Base-by-base conservation (phyloP, 2,329 filamentous ascomycete species). In the Myriangium duriaei region DNA sequence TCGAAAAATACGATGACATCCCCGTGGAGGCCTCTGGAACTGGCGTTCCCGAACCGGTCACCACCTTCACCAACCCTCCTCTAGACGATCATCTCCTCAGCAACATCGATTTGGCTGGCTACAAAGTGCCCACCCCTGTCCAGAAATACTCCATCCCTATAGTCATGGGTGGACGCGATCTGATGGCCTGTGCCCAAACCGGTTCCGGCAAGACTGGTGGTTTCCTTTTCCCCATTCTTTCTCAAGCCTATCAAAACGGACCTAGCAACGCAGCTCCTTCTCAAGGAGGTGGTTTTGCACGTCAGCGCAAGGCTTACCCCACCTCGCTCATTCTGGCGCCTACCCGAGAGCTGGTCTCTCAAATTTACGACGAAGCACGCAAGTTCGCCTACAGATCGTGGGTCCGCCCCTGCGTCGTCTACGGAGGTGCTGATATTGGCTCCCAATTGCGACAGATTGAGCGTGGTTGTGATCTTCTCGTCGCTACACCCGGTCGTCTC, bases 81-180 rank as follows among this genome's bases (percentile, higher is more conserved):
- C 74, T 98, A 50, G 91, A 98, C 57, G 82, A 93, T 60, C 91
- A 96, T 58, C 71, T 98, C 33, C 71, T 96, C 56, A 69, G 68
- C 64, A 98, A 96, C 75, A 96, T 98, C 58, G 79, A 84, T 59
- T 72, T 96, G 39, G 84, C 91, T 46, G 82, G 81, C 55, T 98
- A 98, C 76, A 87, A 88, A 63, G 79, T 87, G 32, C 91, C 91
- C 39, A 98, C 91, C 1, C 91, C 91, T 16, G 91, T 98, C 37
- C 91, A 98, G 68, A 98, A 98, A 65, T 96, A 98, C 71, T 96
- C 91, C 3, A 94, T 98, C 41, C 91, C 91, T 49, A 98, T 98
- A 55, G 91, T 98, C 59, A 94, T 94, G 83, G 81, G 79, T 52
- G 91, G 91, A 47, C 86, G 91, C 66, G 91, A 98, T 65, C 71